Evolutionary conservation across 1,284 basidiomycete genomes (phyloP).

Genomic region (Crepidotus sp.): DNA sequence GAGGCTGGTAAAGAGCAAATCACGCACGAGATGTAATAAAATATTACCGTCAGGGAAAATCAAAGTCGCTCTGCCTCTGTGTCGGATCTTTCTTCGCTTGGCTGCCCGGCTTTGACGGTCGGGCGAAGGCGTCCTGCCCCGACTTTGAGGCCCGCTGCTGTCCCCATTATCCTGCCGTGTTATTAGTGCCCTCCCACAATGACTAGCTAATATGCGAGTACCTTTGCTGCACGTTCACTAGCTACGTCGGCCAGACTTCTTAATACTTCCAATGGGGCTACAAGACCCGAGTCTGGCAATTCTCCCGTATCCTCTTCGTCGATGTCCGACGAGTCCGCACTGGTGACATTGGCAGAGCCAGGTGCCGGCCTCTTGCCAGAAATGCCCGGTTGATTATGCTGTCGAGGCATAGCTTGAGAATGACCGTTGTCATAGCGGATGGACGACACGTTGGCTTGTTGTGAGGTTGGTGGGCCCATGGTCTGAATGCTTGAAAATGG

Average conservation of each 20-base stretch:
- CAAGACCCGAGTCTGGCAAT: slow-evolving; percentile 68
- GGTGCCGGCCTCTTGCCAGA: slow-evolving; percentile 49
- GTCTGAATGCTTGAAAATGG: slow-evolving; percentile 63
- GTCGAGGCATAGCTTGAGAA: slow-evolving; percentile 26
- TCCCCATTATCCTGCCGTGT: slow-evolving; percentile 59
- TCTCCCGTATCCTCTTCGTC: slow-evolving; percentile 68
- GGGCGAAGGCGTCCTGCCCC: slow-evolving; percentile 60
- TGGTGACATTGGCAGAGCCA: slow-evolving; percentile 55
- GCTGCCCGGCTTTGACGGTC: slow-evolving; percentile 54
- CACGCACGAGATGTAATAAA: not conserved
- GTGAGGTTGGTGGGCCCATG: slow-evolving; percentile 42
- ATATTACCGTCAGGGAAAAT: slow-evolving; percentile 60
- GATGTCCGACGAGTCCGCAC: slow-evolving; percentile 68
- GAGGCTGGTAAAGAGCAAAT: slow-evolving; percentile 4
- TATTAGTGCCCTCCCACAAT: slow-evolving; percentile 10
- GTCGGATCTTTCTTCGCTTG: slow-evolving; percentile 64
- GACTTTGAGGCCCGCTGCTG: slow-evolving; percentile 64
- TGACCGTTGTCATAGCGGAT: slow-evolving; percentile 44
- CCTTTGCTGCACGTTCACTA: slow-evolving; percentile 67
- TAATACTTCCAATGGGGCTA: slow-evolving; percentile 78
- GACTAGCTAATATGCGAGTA: slow-evolving; percentile 23
- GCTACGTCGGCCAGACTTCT: slow-evolving; percentile 74
- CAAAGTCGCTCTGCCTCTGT: slow-evolving; percentile 41
- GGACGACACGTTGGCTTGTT: slow-evolving; percentile 46
- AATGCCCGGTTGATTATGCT: slow-evolving; percentile 28